Base-by-base conservation (phyloP, 768 basidiomycete genomes). In the Suillus subalutaceus region DNA sequence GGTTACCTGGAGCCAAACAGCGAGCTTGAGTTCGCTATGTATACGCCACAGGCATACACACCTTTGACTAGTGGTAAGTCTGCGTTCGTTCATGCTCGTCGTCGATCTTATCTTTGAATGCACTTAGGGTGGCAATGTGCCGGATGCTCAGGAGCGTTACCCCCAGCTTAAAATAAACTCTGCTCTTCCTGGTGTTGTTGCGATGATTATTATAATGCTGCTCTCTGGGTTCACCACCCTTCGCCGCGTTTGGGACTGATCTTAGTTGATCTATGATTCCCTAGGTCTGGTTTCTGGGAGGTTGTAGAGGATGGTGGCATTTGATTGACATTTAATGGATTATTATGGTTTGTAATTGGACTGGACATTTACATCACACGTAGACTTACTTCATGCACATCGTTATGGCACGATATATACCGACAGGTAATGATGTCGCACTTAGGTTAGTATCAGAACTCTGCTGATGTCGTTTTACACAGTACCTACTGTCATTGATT, bases 1-100 rank as follows among this genome's bases (percentile, higher is more conserved):
- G 90, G 90, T 0, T 77, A 80, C 68, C 80, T 91, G 63, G 80
- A 76, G 62, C 83, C 87, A 44, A 87, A 89, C 72, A 78, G 78
- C 37, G 77, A 82, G 4, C 79, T 88, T 57, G 74, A 77, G 68
- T 91, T 91, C 73, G 87, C 87, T 43, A 71, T 91, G 69, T 91
- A 91, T 74, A 82, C 82, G 32, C 89, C 89, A 12, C 82, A 82
- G 67, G 15, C 78, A 6, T 88, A 89, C 72, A 87, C 85, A 5
- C 83, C 85, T 9, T 72, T 88, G n/a, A 66, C 79, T 13, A 81
- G 86, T 79, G 78, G 81, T 77, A 38, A 59, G 74, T 63, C 48
- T 13, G 64, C 16, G 26, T 66, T 16, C 13, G 46, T 15, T 46
- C 7, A 37, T 16, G 23, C 52, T 30, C 60, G 6, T 15, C 2